Evolutionary conservation across 2,329 filamentous ascomycete genomes (phyloP).

Genomic region (Fusarium virguliforme): DNA sequence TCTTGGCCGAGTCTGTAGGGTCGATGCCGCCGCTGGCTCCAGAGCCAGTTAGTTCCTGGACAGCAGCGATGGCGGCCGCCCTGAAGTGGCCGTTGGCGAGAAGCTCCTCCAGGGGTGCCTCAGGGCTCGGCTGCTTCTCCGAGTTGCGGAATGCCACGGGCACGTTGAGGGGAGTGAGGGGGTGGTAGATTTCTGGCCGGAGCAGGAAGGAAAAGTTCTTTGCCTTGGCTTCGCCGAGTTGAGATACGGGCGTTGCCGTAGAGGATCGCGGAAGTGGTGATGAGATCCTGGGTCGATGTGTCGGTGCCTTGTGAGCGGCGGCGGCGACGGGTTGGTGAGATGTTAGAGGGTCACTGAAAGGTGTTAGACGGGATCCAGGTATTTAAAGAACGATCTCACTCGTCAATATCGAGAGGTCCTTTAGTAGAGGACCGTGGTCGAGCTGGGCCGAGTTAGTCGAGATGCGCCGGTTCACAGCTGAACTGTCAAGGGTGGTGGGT

Average conservation of each 20-base stretch:
- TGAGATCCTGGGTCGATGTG: conserved; percentile 46
- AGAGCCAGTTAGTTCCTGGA: conserved; percentile 72
- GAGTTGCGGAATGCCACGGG: conserved; percentile 79
- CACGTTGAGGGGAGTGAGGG: conserved; percentile 75
- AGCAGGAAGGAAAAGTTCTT: conserved; percentile 88
- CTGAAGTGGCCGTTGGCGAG: conserved; percentile 84
- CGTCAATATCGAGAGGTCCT: conserved; percentile 82
- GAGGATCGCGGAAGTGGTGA: conserved; percentile 49
- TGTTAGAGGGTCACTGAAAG: conserved; percentile 50
- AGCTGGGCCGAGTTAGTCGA: conserved; percentile 58
- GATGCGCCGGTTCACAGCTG: neutral
- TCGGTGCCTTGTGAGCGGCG: conserved; percentile 37
- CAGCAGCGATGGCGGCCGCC: conserved; percentile 79
- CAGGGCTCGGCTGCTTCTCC: conserved; percentile 73
- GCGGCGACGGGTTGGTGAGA: conserved; percentile 49
- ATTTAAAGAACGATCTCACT: conserved; percentile 69
- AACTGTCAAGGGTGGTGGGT: conserved; percentile 17
- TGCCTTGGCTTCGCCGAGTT: conserved; percentile 52
- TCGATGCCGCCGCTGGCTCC: conserved; percentile 61
- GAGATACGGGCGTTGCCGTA: conserved; percentile 50
- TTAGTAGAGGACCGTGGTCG: conserved; percentile 80
- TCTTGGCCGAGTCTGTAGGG: conserved; percentile 73
- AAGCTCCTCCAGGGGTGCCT: conserved; percentile 78
- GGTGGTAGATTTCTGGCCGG: conserved; percentile 86
- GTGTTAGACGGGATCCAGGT: conserved; percentile 8